phyloP scores from a whole-genome alignment of 2,329 filamentous ascomycete genomes.

The Aschersonia sp. region DNA sequence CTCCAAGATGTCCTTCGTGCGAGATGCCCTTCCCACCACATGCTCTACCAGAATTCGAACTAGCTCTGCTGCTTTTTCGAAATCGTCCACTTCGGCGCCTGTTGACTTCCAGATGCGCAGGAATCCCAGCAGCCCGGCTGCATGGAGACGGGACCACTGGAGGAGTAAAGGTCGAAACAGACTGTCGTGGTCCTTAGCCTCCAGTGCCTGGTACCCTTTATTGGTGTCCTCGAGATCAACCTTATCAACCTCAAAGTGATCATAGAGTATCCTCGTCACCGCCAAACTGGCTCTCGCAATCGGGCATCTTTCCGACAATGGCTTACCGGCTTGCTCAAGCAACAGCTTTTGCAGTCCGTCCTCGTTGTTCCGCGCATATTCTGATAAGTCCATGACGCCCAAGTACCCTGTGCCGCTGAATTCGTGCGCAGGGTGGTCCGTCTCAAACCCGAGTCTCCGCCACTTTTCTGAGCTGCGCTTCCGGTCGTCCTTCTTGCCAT shows the following conservation, averaged over 20 bases:
- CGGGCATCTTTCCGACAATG: constrained; percentile 63
- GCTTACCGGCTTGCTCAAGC: constrained; percentile 70
- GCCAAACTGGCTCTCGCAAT: constrained; percentile 76
- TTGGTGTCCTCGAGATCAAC: constrained; percentile 62
- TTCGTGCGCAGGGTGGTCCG: constrained; percentile 73
- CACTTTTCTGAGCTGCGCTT: constrained; percentile 83
- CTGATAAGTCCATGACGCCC: constrained; percentile 93
- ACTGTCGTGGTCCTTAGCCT: constrained; percentile 69
- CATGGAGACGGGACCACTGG: constrained; percentile 87
- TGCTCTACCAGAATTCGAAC: constrained; percentile 82
- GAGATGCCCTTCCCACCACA: constrained; percentile 67
- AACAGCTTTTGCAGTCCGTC: constrained; percentile 86
- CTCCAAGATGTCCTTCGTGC: constrained; percentile 73
- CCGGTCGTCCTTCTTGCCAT: constrained; percentile 43
- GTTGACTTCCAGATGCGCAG: constrained; percentile 88
- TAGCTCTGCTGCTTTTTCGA: constrained; percentile 85
- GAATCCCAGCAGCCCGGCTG: constrained; percentile 72
- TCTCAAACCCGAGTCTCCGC: constrained; percentile 81
- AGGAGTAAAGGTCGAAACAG: constrained; percentile 77
- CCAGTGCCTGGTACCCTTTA: constrained; percentile 56
- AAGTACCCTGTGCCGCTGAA: constrained; percentile 79
- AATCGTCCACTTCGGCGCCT: constrained; percentile 71
- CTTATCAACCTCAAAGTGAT: constrained; percentile 90
- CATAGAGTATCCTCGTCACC: constrained; percentile 77
- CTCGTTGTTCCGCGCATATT: constrained; percentile 85